Base-by-base conservation (phyloP, 2,329 filamentous ascomycete species). In the Neofusicoccum laricinum region DNA sequence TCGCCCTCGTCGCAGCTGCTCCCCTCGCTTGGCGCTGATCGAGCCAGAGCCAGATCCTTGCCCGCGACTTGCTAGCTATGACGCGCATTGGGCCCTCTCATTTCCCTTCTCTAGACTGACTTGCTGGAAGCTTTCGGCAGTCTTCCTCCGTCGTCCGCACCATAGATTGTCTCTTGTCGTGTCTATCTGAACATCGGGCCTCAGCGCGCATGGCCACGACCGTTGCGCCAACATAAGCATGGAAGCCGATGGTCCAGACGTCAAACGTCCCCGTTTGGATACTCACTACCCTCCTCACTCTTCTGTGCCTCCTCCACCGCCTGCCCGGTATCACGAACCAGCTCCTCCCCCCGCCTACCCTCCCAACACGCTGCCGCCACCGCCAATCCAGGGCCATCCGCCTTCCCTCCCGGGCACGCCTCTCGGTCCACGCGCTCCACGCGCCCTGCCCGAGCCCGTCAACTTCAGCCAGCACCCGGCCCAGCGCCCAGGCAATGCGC, bases 401-500 rank as follows among this genome's bases (percentile, higher is more conserved):
- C 53, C 51, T 43, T 59, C 63, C 43, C 25, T 59, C 34, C 61
- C 61, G 49, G 61, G 61, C 49, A 63, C 61, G 48, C 61, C 61
- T 46, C 46, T 53, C 38, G 46, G 46, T 32, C 61, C 46, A 45
- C 43, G 51, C 40, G 45, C 51, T 30, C 63, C 63, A 34, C 63
- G 63, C 51, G 63, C 51, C 53, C 53, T 64, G 45, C 63, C 63
- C 19, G 63, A 64, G 21, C 63, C 63, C 63, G 53, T 43, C 25
- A 53, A 53, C 53, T 64, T 53, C 63, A 45, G 48, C 49, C 61
- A 64, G 40, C 61, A 55, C 41, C 75, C 62, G 19, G 36, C 50
- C 45, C 63, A 49, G 32, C 75, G 74, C 65, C 66, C 74, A 67
- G 69, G 69, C 66, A 66, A 71, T 67, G 72, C 69, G 61, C 69